Conservation (phyloP, 2,329 filamentous ascomycete genomes). For the Colletotrichum sp. region DNA sequence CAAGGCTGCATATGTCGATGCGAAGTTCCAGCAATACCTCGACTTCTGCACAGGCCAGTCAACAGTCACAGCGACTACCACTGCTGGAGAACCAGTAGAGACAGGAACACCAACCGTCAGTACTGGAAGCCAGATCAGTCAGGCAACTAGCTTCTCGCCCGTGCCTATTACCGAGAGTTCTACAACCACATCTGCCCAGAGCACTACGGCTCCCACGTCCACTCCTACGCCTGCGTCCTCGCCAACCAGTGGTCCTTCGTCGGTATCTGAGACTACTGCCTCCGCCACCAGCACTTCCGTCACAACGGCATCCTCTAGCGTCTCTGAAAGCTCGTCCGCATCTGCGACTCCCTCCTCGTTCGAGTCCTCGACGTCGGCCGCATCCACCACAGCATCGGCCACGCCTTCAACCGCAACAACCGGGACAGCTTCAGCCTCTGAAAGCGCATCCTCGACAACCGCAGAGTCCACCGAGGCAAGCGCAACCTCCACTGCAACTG, state of each 20-base stretch:
- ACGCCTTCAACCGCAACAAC: neutral
- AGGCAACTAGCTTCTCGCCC: neutral
- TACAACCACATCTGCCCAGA: neutral
- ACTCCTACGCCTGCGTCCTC: neutral
- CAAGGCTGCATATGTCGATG: neutral
- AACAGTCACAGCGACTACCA: constrained; percentile 19
- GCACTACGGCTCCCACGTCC: neutral
- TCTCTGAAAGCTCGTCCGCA: neutral
- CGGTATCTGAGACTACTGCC: neutral
- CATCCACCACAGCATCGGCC: neutral
- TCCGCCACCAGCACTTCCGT: neutral
- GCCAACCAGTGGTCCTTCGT: neutral
- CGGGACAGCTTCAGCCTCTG: neutral
- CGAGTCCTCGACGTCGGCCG: neutral
- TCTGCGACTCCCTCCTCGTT: neutral
- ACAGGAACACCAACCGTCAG: neutral
- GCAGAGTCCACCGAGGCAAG: neutral
- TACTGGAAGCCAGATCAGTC: constrained; percentile 19
- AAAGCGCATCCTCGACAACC: neutral
- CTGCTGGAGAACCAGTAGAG: constrained; percentile 31
- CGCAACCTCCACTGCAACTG: neutral
- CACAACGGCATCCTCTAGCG: neutral
- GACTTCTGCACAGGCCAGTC: constrained; percentile 45
- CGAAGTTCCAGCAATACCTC: constrained; percentile 38
- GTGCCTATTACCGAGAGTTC: constrained; percentile 6